Base-by-base conservation (phyloP, 2,329 filamentous ascomycete species). In the Aureobasidium zeae region DNA sequence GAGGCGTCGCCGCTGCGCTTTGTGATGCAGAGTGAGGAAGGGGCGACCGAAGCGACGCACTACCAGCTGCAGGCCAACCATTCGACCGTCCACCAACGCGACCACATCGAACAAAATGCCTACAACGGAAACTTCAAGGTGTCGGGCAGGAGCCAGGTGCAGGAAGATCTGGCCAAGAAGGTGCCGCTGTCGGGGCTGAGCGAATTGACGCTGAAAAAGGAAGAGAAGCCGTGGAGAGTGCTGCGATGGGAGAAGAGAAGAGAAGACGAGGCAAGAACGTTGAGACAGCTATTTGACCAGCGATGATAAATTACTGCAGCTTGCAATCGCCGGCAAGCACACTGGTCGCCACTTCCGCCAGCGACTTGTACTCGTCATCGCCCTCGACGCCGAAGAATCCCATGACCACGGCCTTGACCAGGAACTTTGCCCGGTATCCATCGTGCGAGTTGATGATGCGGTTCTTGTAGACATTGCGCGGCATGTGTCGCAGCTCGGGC, bases 1-100 rank as follows among this genome's bases (percentile, higher is more conserved):
- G 55, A 64, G 44, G 64, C 60, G 24, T 67, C 62, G 26, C 69
- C 69, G 6, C 57, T 73, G 37, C 62, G 63, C 22, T 72, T 72
- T 51, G 57, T 64, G 7, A 62, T 72, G 47, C 61, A 65, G 53
- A 59, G 49, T 45, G 46, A 46, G 51, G 51, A 50, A 10, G 39
- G 20, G 31, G 47, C 51, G 12, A 13, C 16, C 48, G 34, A 10
- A 7, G 26, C 22, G 20, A 32, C 26, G 6, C 41, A 43, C 10
- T 45, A 45, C 22, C 38, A 44, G 4, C 34, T 46, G 10, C 36
- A 44, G 22, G 38, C 33, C 42, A 46, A 43, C 20, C 5, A 5
- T 16, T 33, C 45, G 22, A 42, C 35, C 38, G 12, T 42, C 25
- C 34, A 46, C 38, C 35, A 45, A 12, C 41, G 33, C 37, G 36